Evolutionary conservation across 192 early-diverging fungal species (phyloP).

Genomic region (Dissophora globulifera): DNA sequence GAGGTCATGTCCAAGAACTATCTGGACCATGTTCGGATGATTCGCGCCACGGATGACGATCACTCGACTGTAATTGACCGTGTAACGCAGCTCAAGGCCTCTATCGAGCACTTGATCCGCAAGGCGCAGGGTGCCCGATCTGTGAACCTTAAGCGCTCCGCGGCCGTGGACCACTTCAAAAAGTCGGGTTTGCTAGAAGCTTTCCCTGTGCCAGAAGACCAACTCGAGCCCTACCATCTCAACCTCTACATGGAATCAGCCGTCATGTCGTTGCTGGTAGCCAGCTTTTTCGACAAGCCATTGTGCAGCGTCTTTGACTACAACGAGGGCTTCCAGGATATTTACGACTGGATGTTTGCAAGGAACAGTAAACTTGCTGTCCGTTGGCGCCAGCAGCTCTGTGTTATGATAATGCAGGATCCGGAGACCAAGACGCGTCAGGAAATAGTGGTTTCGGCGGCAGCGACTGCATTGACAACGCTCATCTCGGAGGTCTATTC

Average conservation of each 20-base stretch:
- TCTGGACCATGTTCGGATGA: constrained; percentile 40
- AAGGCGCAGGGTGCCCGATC: constrained; percentile 36
- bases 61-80: constrained; percentile 42
- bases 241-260: constrained; percentile 47
- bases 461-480: constrained; percentile 4
- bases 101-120: constrained; percentile 41
- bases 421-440: constrained; percentile 27
- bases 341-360: constrained; percentile 45
- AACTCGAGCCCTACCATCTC: constrained; percentile 34
- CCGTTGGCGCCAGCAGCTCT: constrained; percentile 51
- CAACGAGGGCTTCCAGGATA: constrained; percentile 38
- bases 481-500: constrained; percentile 29
- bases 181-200: constrained; percentile 7
- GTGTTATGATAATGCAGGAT: constrained; percentile 43
- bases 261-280: constrained; percentile 24
- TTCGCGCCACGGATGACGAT: constrained; percentile 46
- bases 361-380: constrained; percentile 27
- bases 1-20: constrained; percentile 51
- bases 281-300: constrained; percentile 30
- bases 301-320: constrained; percentile 43
- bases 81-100: constrained; percentile 22
- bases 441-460: constrained; percentile 16
- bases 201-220: constrained; percentile 17
- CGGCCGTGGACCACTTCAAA: constrained; percentile 32
- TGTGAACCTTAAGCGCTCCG: constrained; percentile 22